Base-by-base conservation (phyloP, 208 protist species). In the Phytomonas sp. region DNA sequence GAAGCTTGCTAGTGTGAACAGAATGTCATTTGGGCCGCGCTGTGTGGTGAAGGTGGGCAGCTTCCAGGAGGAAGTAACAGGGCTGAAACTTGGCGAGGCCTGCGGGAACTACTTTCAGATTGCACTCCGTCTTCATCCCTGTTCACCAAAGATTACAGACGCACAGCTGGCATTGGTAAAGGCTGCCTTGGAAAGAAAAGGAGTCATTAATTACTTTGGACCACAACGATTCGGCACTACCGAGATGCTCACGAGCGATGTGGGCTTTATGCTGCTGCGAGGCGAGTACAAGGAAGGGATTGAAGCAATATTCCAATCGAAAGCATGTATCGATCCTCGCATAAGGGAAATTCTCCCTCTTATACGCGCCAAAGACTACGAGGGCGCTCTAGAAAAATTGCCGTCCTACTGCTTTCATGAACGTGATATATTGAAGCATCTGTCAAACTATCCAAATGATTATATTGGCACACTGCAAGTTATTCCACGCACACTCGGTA, bases 191-290 rank as follows among this genome's bases (percentile, higher is more conserved):
- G 36, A 66, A n/a, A 60, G 34, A n/a, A 40, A 76, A 15, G 97
- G 97, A 6, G 95, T 93, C 26, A 75, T 98, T 60, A 99, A 98
- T 82, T 98, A 98, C 80, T 99, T 92, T 71, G 97, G 97, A 1
- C 84, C 93, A 7, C 96, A 99, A 76, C 88, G 96, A 31, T 99
- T 98, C 75, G 97, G 97, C 29, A 97, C 93, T 23, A 97, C 90
- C 29, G 68, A 69, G 11, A 76, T 97, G 23, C 83, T 96, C 60
- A 98, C 97, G 34, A 91, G 95, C 73, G 84, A 92, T 68, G 78
- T 99, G 1, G 97, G 96, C 34, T 13, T 92, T 0, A 74, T 78
- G 33, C 71, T 98, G 17, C 71, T 99, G 30, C 73, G 82, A 30
- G 79, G 87, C 15, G 62, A 92, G 31, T 95, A 83, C 63, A 69